Evolutionary conservation across 768 basidiomycete genomes (phyloP).

Genomic region (Rubroboletus satanas): DNA sequence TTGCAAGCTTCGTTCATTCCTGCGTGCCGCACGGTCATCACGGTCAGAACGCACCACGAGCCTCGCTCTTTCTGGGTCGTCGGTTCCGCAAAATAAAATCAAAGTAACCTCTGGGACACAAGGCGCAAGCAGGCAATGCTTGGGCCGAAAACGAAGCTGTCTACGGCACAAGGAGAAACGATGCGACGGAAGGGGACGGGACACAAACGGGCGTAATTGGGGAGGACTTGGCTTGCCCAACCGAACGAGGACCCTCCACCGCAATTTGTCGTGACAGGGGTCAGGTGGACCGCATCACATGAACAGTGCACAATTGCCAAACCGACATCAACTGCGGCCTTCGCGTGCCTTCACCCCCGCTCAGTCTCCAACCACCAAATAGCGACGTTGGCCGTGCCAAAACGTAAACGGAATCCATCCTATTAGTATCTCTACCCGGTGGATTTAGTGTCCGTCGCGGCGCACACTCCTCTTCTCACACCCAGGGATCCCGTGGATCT

Average conservation of each 20-base stretch:
- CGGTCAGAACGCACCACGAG: neutral
- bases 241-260: neutral
- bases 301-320: neutral
- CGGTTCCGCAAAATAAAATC: neutral
- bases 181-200: neutral
- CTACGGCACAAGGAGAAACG: neutral
- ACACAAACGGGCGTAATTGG: neutral
- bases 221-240: neutral
- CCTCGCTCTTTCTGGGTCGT: neutral
- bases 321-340: conserved; percentile 8
- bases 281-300: conserved; percentile 16
- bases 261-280: conserved; percentile 4
- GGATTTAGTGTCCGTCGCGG: neutral
- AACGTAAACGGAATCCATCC: neutral
- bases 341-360: neutral
- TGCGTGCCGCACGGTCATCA: neutral
- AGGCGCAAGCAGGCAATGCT: neutral
- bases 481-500: neutral
- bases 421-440: neutral
- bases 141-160: neutral
- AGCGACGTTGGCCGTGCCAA: too few relatives aligned
- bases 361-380: neutral
- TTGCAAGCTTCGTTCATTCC: neutral
- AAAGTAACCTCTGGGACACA: neutral
- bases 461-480: neutral